phyloP scores from a whole-genome alignment of 2,329 filamentous ascomycete genomes.

The Aspergillus sp. region DNA sequence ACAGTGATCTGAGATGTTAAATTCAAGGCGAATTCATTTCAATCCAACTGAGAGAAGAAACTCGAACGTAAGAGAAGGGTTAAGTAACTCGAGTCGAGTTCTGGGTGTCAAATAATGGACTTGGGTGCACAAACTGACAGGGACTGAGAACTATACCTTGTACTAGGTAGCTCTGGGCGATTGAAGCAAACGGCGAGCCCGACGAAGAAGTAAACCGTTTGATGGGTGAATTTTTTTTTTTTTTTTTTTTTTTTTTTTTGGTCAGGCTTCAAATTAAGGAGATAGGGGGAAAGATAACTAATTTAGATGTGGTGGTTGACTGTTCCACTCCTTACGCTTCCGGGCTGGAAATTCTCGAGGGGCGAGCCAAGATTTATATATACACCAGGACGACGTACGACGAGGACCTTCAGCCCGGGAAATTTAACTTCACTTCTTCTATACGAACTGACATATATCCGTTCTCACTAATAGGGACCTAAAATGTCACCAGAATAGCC shows the following conservation, averaged over 20 bases:
- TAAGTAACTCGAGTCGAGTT: neutral
- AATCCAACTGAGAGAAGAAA: neutral
- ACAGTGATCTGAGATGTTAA: neutral
- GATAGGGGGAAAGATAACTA: too few species aligned
- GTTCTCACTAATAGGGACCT: neutral
- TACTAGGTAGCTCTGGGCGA: neutral
- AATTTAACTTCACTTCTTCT: neutral
- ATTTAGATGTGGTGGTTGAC: too few species aligned
- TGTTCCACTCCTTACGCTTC: too few species aligned
- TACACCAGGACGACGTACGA: neutral
- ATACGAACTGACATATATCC: neutral
- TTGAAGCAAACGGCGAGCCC: neutral
- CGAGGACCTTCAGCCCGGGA: neutral
- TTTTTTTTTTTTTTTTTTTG: too few species aligned
- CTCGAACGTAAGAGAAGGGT: neutral
- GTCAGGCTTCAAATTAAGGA: too few species aligned
- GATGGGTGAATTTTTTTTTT: too few species aligned
- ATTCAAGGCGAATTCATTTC: neutral
- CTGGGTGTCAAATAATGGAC: neutral
- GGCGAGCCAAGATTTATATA: neutral
- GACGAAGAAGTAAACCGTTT: neutral
- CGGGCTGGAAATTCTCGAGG: too few species aligned
- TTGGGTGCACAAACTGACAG: neutral
- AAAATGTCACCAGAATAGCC: neutral
- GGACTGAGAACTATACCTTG: neutral